A percentile compares a stretch with the other conserved stretches of the same genome.
These are phyloP conservation scores for Zopfia rhizophila DNA, from an alignment of 2,329 filamentous ascomycete species.

Conservation along the genomic window DNA sequence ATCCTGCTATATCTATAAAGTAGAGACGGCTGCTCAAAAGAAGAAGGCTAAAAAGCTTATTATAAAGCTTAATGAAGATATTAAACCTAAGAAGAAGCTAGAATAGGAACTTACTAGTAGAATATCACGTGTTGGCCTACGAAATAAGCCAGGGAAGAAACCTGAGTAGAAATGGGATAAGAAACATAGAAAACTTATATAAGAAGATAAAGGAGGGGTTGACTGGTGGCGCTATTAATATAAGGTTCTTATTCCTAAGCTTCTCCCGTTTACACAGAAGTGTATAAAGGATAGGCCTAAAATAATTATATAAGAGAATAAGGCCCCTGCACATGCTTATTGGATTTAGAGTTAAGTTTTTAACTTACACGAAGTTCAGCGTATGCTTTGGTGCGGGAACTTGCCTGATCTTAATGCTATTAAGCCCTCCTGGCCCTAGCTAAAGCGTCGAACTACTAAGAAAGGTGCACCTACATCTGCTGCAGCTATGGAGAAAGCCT, in stretches of 20 bases:
- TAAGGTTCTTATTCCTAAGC: conserved; percentile 15
- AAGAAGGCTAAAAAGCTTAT: conserved; percentile 8
- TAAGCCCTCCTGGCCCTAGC: conserved; percentile 14
- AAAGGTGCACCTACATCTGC: conserved; percentile 15
- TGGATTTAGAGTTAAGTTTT: conserved; percentile 2
- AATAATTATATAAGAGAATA: conserved; percentile 22
- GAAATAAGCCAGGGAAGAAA: conserved; percentile 8
- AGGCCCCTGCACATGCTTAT: conserved; percentile 16
- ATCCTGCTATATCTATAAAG: conserved; percentile 12
- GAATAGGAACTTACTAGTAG: conserved; percentile 19
- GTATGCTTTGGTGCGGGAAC: conserved; percentile 21
- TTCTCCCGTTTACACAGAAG: conserved; percentile 22
- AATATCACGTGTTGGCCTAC: conserved; percentile 9
- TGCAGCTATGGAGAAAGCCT: conserved; percentile 11
- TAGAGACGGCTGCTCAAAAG: conserved; percentile 13
- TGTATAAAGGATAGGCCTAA: conserved; percentile 10
- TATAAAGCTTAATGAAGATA: conserved; percentile 13
- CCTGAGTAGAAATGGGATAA: conserved; percentile 17
- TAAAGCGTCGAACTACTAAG: conserved; percentile 22
- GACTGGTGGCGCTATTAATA: conserved; percentile 17
- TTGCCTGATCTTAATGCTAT: conserved; percentile 23
- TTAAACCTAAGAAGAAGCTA: conserved; percentile 17
- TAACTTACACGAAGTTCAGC: too few species aligned
- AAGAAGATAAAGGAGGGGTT: conserved; percentile 11
- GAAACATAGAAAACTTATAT: conserved; percentile 20